Percentiles rank a stretch among this genome's conserved stretches.
Conservation (phyloP, 2,329 filamentous ascomycete genomes). For the Alternaria ventricosa region DNA sequence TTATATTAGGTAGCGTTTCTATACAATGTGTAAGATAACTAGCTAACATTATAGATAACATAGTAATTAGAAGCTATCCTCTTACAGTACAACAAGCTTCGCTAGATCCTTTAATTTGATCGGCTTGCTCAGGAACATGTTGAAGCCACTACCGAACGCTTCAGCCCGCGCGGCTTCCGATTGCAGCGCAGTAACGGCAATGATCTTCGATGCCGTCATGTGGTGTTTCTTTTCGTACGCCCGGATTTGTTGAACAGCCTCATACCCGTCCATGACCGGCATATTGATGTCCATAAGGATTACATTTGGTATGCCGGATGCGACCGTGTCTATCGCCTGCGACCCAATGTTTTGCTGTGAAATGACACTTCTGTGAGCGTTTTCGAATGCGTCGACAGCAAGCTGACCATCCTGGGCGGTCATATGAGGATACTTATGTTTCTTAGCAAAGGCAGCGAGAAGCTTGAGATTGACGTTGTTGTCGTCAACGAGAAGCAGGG, state of each 20-base stretch:
- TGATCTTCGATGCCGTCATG: neutral
- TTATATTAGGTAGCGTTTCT: too few species aligned
- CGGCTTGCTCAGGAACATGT: neutral
- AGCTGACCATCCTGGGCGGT: neutral
- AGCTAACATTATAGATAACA: too few species aligned
- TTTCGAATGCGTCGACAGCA: neutral
- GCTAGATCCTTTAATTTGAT: neutral
- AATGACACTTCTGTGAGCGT: neutral
- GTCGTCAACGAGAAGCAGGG: neutral
- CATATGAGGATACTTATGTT: neutral
- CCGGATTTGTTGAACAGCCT: neutral
- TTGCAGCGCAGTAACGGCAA: neutral
- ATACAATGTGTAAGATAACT: too few species aligned
- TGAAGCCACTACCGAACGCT: neutral
- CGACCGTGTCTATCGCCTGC: accelerated
- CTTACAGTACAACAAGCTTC: too few species aligned
- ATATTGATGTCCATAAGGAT: neutral
- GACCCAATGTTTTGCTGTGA: neutral
- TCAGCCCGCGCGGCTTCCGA: neutral
- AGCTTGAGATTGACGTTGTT: neutral
- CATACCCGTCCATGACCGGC: neutral
- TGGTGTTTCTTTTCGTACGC: neutral
- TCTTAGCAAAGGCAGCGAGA: neutral
- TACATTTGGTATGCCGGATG: neutral
- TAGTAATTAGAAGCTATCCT: too few species aligned